Evolutionary conservation across 2,329 filamentous ascomycete genomes (phyloP).

Genomic region (Colletotrichum sojae): DNA sequence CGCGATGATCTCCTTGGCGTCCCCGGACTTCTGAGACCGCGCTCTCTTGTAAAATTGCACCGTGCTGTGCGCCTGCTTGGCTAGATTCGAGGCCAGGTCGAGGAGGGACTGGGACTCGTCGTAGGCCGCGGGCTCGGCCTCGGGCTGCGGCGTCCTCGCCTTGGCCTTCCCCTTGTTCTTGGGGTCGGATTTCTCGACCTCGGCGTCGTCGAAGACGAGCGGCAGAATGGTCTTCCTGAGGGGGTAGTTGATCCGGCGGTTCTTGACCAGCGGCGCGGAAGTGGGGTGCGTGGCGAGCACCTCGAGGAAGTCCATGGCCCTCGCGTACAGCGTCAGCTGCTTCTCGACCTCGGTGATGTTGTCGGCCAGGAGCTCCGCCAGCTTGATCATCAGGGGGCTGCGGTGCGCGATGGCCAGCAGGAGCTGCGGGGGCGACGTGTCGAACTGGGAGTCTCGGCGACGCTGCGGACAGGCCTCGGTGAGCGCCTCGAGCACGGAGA

Average conservation of each 20-base stretch:
- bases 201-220: neutral
- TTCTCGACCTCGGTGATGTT: conserved; percentile 41
- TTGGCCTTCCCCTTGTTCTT: conserved; percentile 10
- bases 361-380: conserved; percentile 45
- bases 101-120: neutral
- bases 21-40: neutral
- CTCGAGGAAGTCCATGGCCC: conserved; percentile 10
- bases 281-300: neutral
- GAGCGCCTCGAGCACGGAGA: neutral
- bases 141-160: neutral
- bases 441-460: conserved; percentile 1
- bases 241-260: neutral
- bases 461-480: conserved; percentile 7
- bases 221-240: conserved; percentile 14
- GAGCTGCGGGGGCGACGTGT: conserved; percentile 7
- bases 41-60: neutral
- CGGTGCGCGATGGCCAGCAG: conserved; percentile 42
- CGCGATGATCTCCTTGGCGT: too few relatives aligned
- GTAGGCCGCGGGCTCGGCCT: neutral
- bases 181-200: too few relatives aligned
- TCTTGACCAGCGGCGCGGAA: neutral
- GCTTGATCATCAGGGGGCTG: conserved; percentile 46
- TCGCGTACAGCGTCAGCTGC: neutral
- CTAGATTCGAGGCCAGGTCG: neutral
- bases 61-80: neutral